phyloP scores from a whole-genome alignment of 352 stramenopile species.

The Pythium diclinum region DNA sequence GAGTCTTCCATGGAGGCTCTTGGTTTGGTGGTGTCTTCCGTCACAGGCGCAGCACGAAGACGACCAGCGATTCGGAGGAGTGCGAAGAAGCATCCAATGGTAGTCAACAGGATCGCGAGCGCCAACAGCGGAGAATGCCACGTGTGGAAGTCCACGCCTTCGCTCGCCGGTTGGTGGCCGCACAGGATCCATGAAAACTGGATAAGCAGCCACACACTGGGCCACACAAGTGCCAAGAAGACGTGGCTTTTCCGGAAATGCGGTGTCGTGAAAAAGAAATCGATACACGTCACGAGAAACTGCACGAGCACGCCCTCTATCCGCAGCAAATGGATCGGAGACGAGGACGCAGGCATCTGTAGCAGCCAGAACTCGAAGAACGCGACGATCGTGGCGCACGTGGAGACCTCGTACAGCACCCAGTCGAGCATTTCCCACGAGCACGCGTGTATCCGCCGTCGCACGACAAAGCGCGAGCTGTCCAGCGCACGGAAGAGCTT shows the following conservation, averaged over 20 bases:
- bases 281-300: conserved; percentile 42
- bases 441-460: conserved; percentile 42
- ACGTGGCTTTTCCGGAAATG: conserved; percentile 64
- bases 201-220: conserved; percentile 48
- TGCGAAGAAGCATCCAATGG: conserved; percentile 39
- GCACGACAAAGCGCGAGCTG: conserved; percentile 51
- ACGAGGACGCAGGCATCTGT: conserved; percentile 5
- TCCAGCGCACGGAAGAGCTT: conserved; percentile 61
- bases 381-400: conserved; percentile 37
- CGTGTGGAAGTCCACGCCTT: conserved; percentile 62
- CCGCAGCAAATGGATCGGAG: conserved; percentile 19
- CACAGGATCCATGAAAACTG: conserved; percentile 56
- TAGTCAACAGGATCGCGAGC: conserved; percentile 36
- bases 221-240: conserved; percentile 54
- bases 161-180: conserved; percentile 51
- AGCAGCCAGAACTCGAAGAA: conserved; percentile 60
- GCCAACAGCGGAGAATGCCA: conserved; percentile 34
- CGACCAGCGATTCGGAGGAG: conserved; percentile 35
- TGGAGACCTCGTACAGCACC: conserved; percentile 62
- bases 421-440: conserved; percentile 70
- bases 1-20: neutral
- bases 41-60: conserved; percentile 19
- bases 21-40: conserved; percentile 12
- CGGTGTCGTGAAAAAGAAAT: conserved; percentile 62
- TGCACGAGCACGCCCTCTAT: conserved; percentile 40